A percentile compares a stretch with the other conserved stretches of the same genome.
These are phyloP conservation scores for Neurospora intermedia DNA, from an alignment of 495 filamentous ascomycete genomes.

Conservation along the genomic window DNA sequence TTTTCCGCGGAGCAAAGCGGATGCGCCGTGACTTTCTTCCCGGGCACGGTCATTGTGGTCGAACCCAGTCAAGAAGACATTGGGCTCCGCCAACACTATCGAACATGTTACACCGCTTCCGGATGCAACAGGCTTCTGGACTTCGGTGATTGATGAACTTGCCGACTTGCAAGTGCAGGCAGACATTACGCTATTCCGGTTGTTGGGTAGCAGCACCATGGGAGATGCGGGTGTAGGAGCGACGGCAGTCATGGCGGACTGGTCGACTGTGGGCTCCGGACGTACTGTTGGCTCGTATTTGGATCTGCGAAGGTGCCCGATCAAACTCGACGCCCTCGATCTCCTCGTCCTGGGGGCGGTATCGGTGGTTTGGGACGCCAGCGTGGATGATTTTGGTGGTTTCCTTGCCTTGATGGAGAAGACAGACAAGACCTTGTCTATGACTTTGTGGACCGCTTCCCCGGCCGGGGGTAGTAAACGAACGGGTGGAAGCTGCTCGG, in stretches of 20 bases:
- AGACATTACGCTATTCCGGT: constrained; percentile 35
- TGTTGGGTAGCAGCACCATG: constrained; percentile 13
- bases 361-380: constrained; percentile 7
- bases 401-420: constrained; percentile 19
- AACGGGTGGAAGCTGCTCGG: constrained; percentile 18
- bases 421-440: constrained; percentile 32
- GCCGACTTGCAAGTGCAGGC: constrained; percentile 4
- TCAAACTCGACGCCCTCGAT: constrained; percentile 20
- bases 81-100: constrained; percentile 76
- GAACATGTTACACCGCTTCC: constrained; percentile 63
- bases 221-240: constrained; percentile 6
- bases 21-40: constrained; percentile 43
- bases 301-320: constrained; percentile 16
- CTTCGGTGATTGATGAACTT: constrained; percentile 30
- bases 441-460: constrained; percentile 20
- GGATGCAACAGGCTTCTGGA: constrained; percentile 60
- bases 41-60: constrained; percentile 64
- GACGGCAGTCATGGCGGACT: constrained; percentile 17
- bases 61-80: constrained; percentile 82
- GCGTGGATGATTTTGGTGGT: neutral
- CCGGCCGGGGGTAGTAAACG: constrained; percentile 21
- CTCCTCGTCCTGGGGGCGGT: constrained; percentile 1
- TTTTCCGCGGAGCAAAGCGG: constrained; percentile 77
- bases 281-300: neutral
- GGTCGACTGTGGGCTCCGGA: neutral